Base-by-base conservation (phyloP, 495 filamentous ascomycete genomes). In the Aspergillus baeticus region DNA sequence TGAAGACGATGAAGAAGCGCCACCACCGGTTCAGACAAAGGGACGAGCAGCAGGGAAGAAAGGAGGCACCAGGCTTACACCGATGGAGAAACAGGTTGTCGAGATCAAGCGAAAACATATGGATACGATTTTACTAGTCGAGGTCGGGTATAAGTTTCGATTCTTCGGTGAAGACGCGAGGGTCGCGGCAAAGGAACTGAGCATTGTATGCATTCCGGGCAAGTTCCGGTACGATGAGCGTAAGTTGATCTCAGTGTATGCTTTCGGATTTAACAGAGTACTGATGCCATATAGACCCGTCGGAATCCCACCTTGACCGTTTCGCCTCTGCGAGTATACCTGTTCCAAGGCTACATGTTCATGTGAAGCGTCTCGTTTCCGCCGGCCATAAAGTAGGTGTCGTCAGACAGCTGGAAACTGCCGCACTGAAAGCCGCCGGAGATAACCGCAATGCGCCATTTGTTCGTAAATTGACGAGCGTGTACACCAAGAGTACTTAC, bases 401-500 rank as follows among this genome's bases (percentile, higher is more conserved):
- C 8, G 94, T 99, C 1, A 81, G 95, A 17, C 94, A 99, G 71
- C 76, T 96, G n/a, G 94, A 99, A 71, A 99, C 94, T 0, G 94
- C 94, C n/a, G 94, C 94, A 0, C 75, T 99, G 54, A 99, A 99
- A 67, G 95, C 95, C 34, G 94, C 86, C 7, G 95, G 94, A 6
- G 92, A 97, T 69, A 99, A 99, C 68, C 83, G 89, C 52, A 97
- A 96, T 66, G 84, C 90, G 1, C 92, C 94, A 0, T 99, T 99
- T 62, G 84, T 87, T 15, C 87, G 94, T 37, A 94, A 95, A 63
- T 82, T 99, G 61, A 96, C 94, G 10, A 97, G 96, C 69, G 74
- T 99, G 10, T 99, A 98, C 72, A 99, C 94, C 6, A 99, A 99
- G 70, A 94, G 91, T 22, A 99, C 94, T 0, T 99, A 99, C 60